Base-by-base conservation (phyloP, 148 eudicot species). In the Vaccinium darrowii region DNA sequence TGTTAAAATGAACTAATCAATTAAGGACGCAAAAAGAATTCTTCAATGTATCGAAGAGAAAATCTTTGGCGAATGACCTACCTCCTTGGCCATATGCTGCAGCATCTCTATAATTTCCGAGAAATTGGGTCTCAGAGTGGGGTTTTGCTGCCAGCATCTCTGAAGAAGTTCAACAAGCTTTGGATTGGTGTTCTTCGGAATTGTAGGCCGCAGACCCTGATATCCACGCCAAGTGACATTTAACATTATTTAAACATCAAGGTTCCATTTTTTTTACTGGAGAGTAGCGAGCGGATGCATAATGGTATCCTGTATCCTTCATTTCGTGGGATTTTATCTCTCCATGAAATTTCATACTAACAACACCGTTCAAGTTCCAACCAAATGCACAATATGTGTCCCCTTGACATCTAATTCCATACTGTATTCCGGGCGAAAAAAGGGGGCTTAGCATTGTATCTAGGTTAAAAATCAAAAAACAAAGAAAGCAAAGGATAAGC, bases 121-220 rank as follows among this genome's bases (percentile, higher is more conserved):
- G 88, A 94, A 94, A 63, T 90, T 76, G 13, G 98, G 98, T 83
- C 98, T 90, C 13, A 76, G 81, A 74, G 76, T 76, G 33, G 95
- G 98, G 39, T 94, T 92, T 87, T 90, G 93, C 54, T 92, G 93
- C 98, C 98, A 94, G 89, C 98, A 94, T 82, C 84, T 92, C 87
- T 85, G 87, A 33, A 92, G 89, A 82, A 94, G 86, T 27, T 84
- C 87, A 1, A 84, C 88, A 83, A 94, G 91, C 88, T 89, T 91
- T 56, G 98, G 93, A 85, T 91, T 88, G 65, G 93, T 86, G 81
- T 86, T 74, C 83, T 86, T 89, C 3, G 98, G 98, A 67, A 92
- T 91, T 71, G 90, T 86, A 62, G 98, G 97, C 63, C 98, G 92
- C 82, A 94, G 85, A 76, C 93, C 92, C 98, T 94, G 88, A 67